Evolutionary conservation across 2,329 filamentous ascomycete species (phyloP).

Genomic region (Lojkania enalia): DNA sequence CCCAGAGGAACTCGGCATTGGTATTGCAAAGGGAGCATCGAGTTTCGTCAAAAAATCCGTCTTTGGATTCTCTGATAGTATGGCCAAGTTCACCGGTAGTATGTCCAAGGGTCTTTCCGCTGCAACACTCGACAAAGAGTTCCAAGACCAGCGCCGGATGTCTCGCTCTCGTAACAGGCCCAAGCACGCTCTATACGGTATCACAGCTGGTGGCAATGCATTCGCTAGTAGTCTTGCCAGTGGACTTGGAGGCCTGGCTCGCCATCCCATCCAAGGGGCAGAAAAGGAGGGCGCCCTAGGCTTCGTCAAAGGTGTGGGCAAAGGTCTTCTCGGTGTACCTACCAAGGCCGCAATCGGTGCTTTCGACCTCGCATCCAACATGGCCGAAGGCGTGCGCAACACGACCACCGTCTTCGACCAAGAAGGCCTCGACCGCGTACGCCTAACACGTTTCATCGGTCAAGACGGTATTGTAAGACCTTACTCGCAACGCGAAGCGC

Average conservation of each 20-base stretch:
- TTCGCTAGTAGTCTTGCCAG: conserved; percentile 91
- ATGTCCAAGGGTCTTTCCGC: conserved; percentile 95
- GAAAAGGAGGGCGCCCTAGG: conserved; percentile 92
- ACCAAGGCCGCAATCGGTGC: conserved; percentile 97
- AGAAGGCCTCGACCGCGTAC: conserved; percentile 89
- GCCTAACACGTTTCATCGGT: conserved; percentile 89
- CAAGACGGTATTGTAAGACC: conserved; percentile 91
- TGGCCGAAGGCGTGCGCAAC: conserved; percentile 96
- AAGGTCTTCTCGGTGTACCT: conserved; percentile 89
- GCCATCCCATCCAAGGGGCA: conserved; percentile 91
- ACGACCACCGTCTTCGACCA: conserved; percentile 98
- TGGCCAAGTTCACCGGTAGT: conserved; percentile 96
- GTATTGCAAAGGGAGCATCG: conserved; percentile 93
- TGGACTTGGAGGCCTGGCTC: conserved; percentile 88
- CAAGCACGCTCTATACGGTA: conserved; percentile 95
- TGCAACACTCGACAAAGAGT: conserved; percentile 96
- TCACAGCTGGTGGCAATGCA: conserved; percentile 92
- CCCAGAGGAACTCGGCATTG: conserved; percentile 90
- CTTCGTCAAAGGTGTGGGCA: conserved; percentile 97
- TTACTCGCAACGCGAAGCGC: conserved; percentile 90
- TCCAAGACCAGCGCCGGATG: conserved; percentile 94
- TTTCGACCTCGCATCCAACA: conserved; percentile 94
- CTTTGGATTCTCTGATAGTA: conserved; percentile 94
- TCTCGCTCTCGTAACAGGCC: conserved; percentile 89
- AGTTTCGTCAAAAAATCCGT: conserved; percentile 99